Evolutionary conservation across 106 monocot species (phyloP).

Genomic region (Dendrobium huoshanense): DNA sequence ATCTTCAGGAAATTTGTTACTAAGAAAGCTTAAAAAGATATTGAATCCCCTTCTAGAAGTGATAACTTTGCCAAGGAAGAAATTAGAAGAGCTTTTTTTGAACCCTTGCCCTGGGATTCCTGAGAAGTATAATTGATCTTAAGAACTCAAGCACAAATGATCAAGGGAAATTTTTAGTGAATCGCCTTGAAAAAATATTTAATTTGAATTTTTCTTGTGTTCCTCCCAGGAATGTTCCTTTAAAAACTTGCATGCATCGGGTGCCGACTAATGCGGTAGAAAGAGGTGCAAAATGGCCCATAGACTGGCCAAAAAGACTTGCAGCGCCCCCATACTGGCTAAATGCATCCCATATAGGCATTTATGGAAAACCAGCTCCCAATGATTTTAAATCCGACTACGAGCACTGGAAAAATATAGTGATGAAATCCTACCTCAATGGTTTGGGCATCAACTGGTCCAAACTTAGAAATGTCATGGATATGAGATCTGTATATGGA

Average conservation of each 20-base stretch:
- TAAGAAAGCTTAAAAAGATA: too few relatives aligned
- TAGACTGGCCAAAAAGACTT: slow-evolving; percentile 58
- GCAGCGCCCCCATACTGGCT: slow-evolving; percentile 72
- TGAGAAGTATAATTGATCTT: too few relatives aligned
- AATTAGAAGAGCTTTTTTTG: too few relatives aligned
- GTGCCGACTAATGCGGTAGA: slow-evolving; percentile 43
- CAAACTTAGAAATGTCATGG: slow-evolving; percentile 89
- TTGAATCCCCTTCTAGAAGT: too few relatives aligned
- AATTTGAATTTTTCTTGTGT: neutral
- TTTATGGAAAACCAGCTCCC: slow-evolving; percentile 58
- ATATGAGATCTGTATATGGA: slow-evolving; percentile 97
- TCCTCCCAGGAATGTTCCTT: slow-evolving; percentile 58
- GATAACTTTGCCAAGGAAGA: too few relatives aligned
- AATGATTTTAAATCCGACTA: slow-evolving; percentile 68
- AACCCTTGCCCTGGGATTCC: too few relatives aligned
- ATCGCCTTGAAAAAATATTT: too few relatives aligned
- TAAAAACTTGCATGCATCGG: slow-evolving; percentile 78
- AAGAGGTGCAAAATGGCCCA: slow-evolving; percentile 64
- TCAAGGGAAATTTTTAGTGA: too few relatives aligned
- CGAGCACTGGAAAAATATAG: slow-evolving; percentile 60
- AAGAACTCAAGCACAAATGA: too few relatives aligned
- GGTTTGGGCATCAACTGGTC: slow-evolving; percentile 75
- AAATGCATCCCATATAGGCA: slow-evolving; percentile 41
- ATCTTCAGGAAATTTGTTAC: too few relatives aligned
- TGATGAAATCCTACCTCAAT: slow-evolving; percentile 58